Conservation (phyloP, 306 rosid species). For the Nissolia schottii region DNA sequence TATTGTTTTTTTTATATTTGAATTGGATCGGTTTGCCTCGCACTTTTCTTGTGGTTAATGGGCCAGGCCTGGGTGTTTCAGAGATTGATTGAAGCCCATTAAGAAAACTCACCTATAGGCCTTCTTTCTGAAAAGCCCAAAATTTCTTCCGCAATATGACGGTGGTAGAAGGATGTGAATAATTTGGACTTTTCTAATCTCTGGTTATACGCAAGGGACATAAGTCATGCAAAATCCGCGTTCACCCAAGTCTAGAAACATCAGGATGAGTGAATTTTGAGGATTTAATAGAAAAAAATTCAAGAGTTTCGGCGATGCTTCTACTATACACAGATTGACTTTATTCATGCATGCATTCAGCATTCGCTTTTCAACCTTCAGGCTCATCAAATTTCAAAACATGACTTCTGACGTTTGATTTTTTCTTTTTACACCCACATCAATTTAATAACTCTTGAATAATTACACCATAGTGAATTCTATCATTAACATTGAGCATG, state of each 20-base stretch:
- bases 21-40: not conserved
- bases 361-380: slow-evolving; percentile 4
- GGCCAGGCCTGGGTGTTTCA: not conserved
- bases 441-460: too few species aligned
- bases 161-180: not conserved
- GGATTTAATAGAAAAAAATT: not conserved
- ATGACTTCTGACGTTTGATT: slow-evolving; percentile 1
- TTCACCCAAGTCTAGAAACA: slow-evolving; percentile 15
- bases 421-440: too few species aligned
- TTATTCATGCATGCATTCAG: not conserved
- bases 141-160: not conserved
- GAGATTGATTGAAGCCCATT: not conserved
- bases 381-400: not conserved
- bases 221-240: not conserved
- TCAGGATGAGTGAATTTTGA: not conserved
- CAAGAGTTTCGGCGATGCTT: not conserved
- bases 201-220: not conserved
- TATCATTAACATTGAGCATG: not conserved
- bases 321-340: slow-evolving; percentile 23
- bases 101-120: not conserved
- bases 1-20: not conserved
- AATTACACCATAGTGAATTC: too few species aligned
- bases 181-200: slow-evolving; percentile 7
- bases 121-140: not conserved
- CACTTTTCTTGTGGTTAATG: not conserved